Evolutionary conservation across 306 rosid genomes (phyloP).

Genomic region (Castanea mollissima): DNA sequence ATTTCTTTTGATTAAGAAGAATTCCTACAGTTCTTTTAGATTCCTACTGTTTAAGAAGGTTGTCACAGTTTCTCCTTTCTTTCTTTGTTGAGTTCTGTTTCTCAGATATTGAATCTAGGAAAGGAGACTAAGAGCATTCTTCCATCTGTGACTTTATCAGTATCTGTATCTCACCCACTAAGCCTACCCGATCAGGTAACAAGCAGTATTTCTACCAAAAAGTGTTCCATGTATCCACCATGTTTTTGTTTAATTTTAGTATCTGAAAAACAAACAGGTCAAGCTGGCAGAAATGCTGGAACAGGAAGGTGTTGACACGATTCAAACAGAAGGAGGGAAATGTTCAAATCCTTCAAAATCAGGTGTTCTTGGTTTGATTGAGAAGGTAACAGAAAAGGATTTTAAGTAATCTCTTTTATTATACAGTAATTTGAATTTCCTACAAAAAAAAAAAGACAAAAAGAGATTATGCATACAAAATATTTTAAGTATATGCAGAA

Average conservation of each 20-base stretch:
- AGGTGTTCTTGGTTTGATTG: constrained; percentile 86
- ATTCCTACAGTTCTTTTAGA: neutral
- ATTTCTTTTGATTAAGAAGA: neutral
- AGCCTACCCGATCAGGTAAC: constrained; percentile 90
- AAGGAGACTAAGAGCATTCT: constrained; percentile 76
- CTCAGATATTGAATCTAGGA: constrained; percentile 70
- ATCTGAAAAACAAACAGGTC: constrained; percentile 51
- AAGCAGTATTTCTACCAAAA: constrained; percentile 11
- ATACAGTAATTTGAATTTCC: neutral
- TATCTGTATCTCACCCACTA: constrained; percentile 90
- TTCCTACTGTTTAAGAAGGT: neutral
- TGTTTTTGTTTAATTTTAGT: neutral
- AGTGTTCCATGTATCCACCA: neutral
- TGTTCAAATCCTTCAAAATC: constrained; percentile 74
- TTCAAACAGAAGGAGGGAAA: constrained; percentile 85
- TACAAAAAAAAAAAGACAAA: neutral
- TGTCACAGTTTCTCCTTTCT: neutral
- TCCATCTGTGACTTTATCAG: constrained; percentile 70
- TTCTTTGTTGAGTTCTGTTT: neutral
- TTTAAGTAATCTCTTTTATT: neutral
- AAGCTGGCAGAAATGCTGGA: constrained; percentile 86
- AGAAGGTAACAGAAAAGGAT: constrained; percentile 56
- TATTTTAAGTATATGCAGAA: too few relatives aligned
- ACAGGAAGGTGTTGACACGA: constrained; percentile 78
- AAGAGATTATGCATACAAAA: neutral